A percentile compares a stretch with the other conserved stretches of the same genome.
Conservation (phyloP, 2,329 filamentous ascomycete species). For the Xylariaceae sp. region DNA sequence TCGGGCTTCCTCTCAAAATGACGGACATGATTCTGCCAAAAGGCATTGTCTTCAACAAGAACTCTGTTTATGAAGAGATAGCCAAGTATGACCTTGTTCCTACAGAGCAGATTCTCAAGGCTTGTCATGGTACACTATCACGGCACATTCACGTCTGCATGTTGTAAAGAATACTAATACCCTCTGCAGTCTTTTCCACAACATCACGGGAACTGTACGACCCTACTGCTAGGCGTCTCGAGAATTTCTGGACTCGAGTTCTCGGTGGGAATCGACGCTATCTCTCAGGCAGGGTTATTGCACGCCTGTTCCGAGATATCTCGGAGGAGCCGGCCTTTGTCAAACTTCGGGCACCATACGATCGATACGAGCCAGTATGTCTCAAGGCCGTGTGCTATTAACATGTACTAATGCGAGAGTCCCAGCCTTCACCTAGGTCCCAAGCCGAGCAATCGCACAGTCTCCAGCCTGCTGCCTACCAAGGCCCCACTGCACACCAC, state of each 20-base stretch:
- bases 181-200: constrained; percentile 51
- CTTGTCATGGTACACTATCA: constrained; percentile 50
- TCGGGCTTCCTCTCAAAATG: constrained; percentile 21
- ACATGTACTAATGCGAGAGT: constrained; percentile 11
- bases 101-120: constrained; percentile 48
- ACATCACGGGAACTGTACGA: constrained; percentile 55
- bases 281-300: constrained; percentile 49
- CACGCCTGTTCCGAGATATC: constrained; percentile 53
- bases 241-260: constrained; percentile 65
- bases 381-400: constrained; percentile 3
- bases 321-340: constrained; percentile 55
- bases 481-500: constrained; percentile 1
- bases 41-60: constrained; percentile 53
- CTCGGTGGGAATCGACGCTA: constrained; percentile 54
- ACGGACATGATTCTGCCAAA: constrained; percentile 46
- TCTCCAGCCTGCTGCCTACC: constrained; percentile 3
- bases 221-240: constrained; percentile 57
- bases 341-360: constrained; percentile 48
- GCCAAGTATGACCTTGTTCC: constrained; percentile 47
- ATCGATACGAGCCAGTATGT: constrained; percentile 51
- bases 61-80: constrained; percentile 49
- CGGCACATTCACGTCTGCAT: neutral
- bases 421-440: constrained; percentile 19
- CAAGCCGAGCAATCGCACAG: constrained; percentile 10
- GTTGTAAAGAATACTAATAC: neutral